These are phyloP conservation scores for Cystobasidium onofrii DNA, from an alignment of 768 basidiomycete species.

Conservation along the genomic window DNA sequence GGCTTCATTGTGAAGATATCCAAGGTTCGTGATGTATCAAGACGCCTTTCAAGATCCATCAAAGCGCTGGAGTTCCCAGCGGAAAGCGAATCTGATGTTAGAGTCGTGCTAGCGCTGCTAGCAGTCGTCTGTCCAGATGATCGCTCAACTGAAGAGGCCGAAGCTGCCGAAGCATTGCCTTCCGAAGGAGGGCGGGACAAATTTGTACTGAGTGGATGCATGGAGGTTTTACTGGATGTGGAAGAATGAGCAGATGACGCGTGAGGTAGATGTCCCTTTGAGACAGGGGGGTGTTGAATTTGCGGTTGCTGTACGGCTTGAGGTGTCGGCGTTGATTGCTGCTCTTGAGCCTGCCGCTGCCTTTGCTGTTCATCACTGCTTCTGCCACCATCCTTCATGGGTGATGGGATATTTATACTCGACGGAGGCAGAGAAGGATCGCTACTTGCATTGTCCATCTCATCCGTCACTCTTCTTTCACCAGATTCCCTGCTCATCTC, in stretches of 20 bases:
- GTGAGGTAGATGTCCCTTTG: neutral
- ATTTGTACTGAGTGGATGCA: neutral
- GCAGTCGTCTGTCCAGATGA: slow-evolving; percentile 23
- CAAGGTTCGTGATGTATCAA: slow-evolving; percentile 67
- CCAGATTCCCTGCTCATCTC: slow-evolving; percentile 39
- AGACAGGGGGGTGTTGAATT: neutral
- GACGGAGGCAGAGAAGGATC: neutral
- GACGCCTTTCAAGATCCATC: slow-evolving; percentile 67
- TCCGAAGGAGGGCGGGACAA: slow-evolving; percentile 1
- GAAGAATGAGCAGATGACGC: neutral
- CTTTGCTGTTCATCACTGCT: slow-evolving; percentile 9
- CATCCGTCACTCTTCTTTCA: neutral
- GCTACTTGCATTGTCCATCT: neutral
- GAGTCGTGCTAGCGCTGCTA: slow-evolving; percentile 10
- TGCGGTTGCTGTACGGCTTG: neutral
- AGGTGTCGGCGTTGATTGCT: neutral
- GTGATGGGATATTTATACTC: neutral
- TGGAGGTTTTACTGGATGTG: neutral
- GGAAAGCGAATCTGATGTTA: neutral
- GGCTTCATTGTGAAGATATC: slow-evolving; percentile 95
- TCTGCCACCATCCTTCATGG: neutral
- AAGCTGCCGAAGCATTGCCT: neutral
- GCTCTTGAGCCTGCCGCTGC: neutral
- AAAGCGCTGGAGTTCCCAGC: slow-evolving; percentile 43
- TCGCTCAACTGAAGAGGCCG: slow-evolving; percentile 5